Conservation (phyloP, 148 eudicot species). For the Amaranthus palmeri region DNA sequence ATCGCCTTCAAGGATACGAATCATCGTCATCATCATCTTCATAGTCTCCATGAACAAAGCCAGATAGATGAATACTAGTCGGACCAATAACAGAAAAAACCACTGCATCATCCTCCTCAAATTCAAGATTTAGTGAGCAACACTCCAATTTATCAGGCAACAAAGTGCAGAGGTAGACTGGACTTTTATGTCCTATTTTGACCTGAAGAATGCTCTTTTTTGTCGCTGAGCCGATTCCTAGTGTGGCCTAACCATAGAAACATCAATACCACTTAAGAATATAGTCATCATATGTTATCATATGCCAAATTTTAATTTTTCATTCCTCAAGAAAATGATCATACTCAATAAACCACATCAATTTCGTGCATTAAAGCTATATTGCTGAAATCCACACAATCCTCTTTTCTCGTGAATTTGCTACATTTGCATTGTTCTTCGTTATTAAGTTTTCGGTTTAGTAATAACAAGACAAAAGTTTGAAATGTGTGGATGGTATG, state of each 20-base stretch:
- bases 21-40: constrained; percentile 34
- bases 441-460: no score
- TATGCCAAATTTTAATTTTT: no score
- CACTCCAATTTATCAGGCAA: constrained; percentile 69
- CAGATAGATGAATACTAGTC: constrained; percentile 76
- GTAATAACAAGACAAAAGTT: no score
- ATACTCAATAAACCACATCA: no score
- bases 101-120: constrained; percentile 74
- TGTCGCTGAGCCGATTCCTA: constrained; percentile 53
- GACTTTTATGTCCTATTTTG: constrained; percentile 60
- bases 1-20: constrained; percentile 61
- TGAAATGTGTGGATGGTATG: no score
- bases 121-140: constrained; percentile 67
- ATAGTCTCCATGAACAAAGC: constrained; percentile 40
- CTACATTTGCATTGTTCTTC: no score
- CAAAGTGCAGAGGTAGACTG: constrained; percentile 67
- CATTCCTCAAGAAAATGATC: no score
- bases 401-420: no score
- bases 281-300: background rate
- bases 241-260: constrained; percentile 57
- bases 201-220: constrained; percentile 72
- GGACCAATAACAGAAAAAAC: constrained; percentile 79
- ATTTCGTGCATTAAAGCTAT: no score
- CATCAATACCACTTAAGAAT: constrained; percentile 1
- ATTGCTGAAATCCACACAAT: no score